These are phyloP conservation scores for Xylariaceae sp. DNA, from an alignment of 2,329 filamentous ascomycete species.

Conservation along the genomic window DNA sequence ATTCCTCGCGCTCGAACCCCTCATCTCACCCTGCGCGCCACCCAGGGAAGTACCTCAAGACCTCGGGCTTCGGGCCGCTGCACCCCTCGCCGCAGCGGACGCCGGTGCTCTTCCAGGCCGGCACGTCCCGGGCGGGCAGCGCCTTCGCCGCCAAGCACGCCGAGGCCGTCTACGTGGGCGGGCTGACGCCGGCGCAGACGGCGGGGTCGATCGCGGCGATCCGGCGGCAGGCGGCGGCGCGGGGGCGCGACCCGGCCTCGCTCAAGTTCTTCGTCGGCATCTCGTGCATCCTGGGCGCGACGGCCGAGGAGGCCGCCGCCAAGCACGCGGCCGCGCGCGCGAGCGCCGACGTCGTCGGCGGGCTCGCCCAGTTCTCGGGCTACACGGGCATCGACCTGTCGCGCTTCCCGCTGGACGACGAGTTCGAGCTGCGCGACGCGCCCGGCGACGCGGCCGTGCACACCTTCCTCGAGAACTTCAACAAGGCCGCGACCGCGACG, in stretches of 20 bases:
- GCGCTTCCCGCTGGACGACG: conserved; percentile 15
- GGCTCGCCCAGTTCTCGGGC: conserved; percentile 17
- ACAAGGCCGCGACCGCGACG: conserved; percentile 1
- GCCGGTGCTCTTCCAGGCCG: conserved; percentile 17
- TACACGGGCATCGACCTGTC: conserved; percentile 19
- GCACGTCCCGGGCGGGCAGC: conserved; percentile 13
- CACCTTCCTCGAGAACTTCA: conserved; percentile 4
- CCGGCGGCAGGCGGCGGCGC: conserved; percentile 6
- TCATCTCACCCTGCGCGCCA: too few species aligned
- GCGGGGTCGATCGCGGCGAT: conserved; percentile 10
- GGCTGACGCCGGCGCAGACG: conserved; percentile 8
- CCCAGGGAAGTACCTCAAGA: conserved; percentile 5
- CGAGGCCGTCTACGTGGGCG: conserved; percentile 16
- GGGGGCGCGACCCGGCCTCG: conserved; percentile 10
- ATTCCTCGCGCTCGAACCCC: too few species aligned
- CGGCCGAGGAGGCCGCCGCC: conserved; percentile 13
- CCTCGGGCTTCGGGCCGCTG: conserved; percentile 2
- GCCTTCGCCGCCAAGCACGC: conserved; percentile 16
- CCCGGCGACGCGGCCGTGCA: conserved; percentile 3
- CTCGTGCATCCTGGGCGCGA: conserved; percentile 12
- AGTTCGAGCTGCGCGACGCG: conserved; percentile 8
- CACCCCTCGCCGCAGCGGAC: conserved; percentile 9
- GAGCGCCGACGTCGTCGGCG: conserved; percentile 13
- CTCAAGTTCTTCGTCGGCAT: conserved; percentile 17
- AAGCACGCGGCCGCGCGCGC: conserved; percentile 11